Percentiles rank a stretch among this genome's conserved stretches.
Conservation (phyloP, 2,329 filamentous ascomycete species). For the Xylaria sp. region DNA sequence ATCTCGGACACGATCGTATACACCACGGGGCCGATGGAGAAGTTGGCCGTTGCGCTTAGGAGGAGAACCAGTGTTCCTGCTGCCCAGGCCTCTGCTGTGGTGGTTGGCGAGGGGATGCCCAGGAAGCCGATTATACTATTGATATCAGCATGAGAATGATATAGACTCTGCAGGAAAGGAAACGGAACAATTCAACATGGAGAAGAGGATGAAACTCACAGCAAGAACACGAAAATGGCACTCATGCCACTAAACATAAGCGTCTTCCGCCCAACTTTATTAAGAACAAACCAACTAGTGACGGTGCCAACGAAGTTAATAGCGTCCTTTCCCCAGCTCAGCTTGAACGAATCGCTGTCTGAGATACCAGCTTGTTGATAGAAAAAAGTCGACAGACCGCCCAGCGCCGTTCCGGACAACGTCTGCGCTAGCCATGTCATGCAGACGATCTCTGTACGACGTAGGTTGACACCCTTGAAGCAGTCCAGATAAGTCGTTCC, state of each 20-base stretch:
- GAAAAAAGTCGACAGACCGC: slow-evolving; percentile 51
- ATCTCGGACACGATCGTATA: slow-evolving; percentile 61
- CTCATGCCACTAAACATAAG: slow-evolving; percentile 54
- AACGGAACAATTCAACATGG: not conserved
- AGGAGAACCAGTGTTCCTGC: slow-evolving; percentile 56
- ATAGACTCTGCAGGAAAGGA: not conserved
- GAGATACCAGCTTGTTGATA: slow-evolving; percentile 52
- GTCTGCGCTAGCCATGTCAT: slow-evolving; percentile 50
- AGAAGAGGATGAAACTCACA: slow-evolving; percentile 46
- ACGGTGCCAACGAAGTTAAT: slow-evolving; percentile 56
- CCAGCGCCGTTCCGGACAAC: slow-evolving; percentile 48
- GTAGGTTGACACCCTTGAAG: slow-evolving; percentile 54
- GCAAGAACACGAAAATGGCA: slow-evolving; percentile 52
- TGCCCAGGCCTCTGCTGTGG: slow-evolving; percentile 55
- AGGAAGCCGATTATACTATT: slow-evolving; percentile 48
- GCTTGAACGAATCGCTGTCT: slow-evolving; percentile 47
- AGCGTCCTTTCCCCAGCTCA: slow-evolving; percentile 51
- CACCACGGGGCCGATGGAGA: slow-evolving; percentile 58
- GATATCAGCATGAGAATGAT: not conserved
- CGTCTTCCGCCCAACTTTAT: slow-evolving; percentile 53
- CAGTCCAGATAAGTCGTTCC: slow-evolving; percentile 55
- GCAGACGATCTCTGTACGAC: slow-evolving; percentile 52
- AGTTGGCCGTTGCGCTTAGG: slow-evolving; percentile 56
- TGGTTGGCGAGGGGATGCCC: slow-evolving; percentile 49
- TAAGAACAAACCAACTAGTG: slow-evolving; percentile 54